Base-by-base conservation (phyloP, 176 grass and related monocot genomes). In the Neostapfia colusana region DNA sequence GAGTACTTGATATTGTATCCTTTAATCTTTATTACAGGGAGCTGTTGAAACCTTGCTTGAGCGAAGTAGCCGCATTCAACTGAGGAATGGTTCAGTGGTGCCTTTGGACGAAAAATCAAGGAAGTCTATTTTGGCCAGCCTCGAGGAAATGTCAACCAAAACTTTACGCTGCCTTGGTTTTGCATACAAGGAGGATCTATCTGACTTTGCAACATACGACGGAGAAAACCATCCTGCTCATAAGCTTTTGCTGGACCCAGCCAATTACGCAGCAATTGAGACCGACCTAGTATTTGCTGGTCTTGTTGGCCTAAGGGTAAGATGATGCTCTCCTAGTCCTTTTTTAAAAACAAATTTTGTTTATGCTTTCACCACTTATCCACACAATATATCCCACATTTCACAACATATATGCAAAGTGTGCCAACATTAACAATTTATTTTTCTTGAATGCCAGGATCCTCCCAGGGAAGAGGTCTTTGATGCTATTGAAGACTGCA, bases 161-260 rank as follows among this genome's bases (percentile, higher is more conserved):
- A 87, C 95, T 76, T 84, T 99, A n/a, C 91, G 95, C n/a, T 99
- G 95, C 71, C 88, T 99, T 2, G 95, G 91, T 50, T 99, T 99
- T 86, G 95, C 91, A 15, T 99, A 95, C 66, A 99, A 92, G 76
- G 88, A 91, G 7, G 83, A 95, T 85, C 74, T 95, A 51, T 77
- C 78, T 21, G 91, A 92, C 76, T 99, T 99, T 54, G 64, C 89
- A 21, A 95, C 85, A 10, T 99, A 99, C 39, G 87, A 99, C 89
- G 95, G 91, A 1, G 91, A 99, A 88, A 82, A 88, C 49, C 95
- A 99, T 82, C 87, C 95, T 50, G 95, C 95, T 81, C 95, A 95
- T 84, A 95, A 90, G 67, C 87, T 92, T 74, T 80, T 99, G 79
- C 85, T 99, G 68, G 95, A 99, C 66, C 95, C 95, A 23, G 80